Percentiles rank a stretch among this genome's conserved stretches.
Conservation (phyloP, 2,329 filamentous ascomycete genomes). For the Microcyclosporella mali region DNA sequence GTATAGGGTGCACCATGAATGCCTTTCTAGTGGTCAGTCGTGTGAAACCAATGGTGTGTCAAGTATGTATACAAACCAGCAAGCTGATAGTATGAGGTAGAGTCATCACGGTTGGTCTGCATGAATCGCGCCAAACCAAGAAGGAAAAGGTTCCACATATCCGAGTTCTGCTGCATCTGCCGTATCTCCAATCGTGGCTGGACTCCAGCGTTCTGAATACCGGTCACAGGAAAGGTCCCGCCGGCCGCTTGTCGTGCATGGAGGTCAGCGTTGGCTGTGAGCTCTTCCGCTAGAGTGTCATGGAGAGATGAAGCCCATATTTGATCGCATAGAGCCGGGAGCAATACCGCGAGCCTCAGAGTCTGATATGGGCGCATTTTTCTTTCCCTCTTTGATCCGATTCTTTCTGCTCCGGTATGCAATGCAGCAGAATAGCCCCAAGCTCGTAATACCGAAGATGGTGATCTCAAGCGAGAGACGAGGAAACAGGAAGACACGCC, state of each 20-base stretch:
- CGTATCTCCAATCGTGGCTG: constrained; percentile 59
- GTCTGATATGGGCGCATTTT: too few relatives aligned
- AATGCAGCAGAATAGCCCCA: too few relatives aligned
- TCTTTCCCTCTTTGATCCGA: too few relatives aligned
- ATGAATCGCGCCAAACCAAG: constrained; percentile 69
- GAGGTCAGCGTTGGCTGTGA: constrained; percentile 4
- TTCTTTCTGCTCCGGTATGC: too few relatives aligned
- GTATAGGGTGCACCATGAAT: constrained; percentile 71
- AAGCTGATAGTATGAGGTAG: constrained; percentile 71
- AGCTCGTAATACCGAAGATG: too few relatives aligned
- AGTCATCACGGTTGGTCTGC: constrained; percentile 55
- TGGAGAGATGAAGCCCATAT: constrained; percentile 8
- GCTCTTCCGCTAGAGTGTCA: constrained; percentile 14
- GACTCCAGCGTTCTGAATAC: constrained; percentile 27
- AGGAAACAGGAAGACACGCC: too few relatives aligned
- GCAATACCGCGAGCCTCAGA: too few relatives aligned
- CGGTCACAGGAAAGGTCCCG: constrained; percentile 25
- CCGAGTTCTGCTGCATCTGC: constrained; percentile 55
- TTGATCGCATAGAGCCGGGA: not conserved
- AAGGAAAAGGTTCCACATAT: constrained; percentile 71
- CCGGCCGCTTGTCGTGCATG: constrained; percentile 14
- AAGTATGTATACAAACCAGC: constrained; percentile 49
- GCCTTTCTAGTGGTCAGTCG: constrained; percentile 41
- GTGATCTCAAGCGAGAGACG: too few relatives aligned
- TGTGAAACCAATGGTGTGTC: not conserved